These are phyloP conservation scores for Chaetomiaceae sp. DNA, from an alignment of 2,329 filamentous ascomycete genomes.

Conservation along the genomic window DNA sequence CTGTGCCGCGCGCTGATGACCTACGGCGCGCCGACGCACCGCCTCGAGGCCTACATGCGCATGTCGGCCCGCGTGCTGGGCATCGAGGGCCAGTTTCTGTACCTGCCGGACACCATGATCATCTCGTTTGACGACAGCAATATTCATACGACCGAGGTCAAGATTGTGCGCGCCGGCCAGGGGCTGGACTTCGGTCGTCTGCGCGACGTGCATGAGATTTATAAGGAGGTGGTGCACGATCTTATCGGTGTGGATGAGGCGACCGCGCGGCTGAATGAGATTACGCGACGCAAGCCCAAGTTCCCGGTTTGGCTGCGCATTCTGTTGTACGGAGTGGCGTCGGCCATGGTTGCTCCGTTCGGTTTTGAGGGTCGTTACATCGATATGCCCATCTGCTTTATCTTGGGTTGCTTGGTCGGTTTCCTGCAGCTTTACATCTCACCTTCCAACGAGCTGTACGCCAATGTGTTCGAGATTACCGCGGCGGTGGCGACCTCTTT, in stretches of 20 bases:
- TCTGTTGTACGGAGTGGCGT: conserved; percentile 67
- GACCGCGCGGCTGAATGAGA: conserved; percentile 52
- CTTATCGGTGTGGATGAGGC: conserved; percentile 67
- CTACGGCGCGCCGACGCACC: conserved; percentile 85
- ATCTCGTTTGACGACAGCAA: conserved; percentile 75
- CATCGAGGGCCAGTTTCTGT: conserved; percentile 84
- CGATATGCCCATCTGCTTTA: conserved; percentile 70
- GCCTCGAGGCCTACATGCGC: conserved; percentile 84
- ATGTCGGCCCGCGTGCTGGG: conserved; percentile 86
- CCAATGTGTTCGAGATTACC: conserved; percentile 41
- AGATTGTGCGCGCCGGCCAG: conserved; percentile 62
- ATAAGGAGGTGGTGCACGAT: conserved; percentile 78
- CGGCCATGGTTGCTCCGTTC: conserved; percentile 70
- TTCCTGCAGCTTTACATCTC: conserved; percentile 68
- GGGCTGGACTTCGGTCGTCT: conserved; percentile 69
- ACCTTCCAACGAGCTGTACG: conserved; percentile 60
- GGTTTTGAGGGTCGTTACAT: conserved; percentile 71
- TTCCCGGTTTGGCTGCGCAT: conserved; percentile 51
- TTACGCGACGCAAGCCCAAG: conserved; percentile 41
- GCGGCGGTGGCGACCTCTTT: conserved; percentile 60
- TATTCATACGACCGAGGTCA: conserved; percentile 74
- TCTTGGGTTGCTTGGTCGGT: conserved; percentile 69
- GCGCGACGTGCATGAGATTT: conserved; percentile 67
- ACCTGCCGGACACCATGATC: conserved; percentile 89
- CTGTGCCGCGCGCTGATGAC: conserved; percentile 83